Evolutionary conservation across 1,284 basidiomycete species (phyloP), one percentile per base, ranked within the genome.

Genomic region (Pyrrhoderma lamaoense): DNA sequence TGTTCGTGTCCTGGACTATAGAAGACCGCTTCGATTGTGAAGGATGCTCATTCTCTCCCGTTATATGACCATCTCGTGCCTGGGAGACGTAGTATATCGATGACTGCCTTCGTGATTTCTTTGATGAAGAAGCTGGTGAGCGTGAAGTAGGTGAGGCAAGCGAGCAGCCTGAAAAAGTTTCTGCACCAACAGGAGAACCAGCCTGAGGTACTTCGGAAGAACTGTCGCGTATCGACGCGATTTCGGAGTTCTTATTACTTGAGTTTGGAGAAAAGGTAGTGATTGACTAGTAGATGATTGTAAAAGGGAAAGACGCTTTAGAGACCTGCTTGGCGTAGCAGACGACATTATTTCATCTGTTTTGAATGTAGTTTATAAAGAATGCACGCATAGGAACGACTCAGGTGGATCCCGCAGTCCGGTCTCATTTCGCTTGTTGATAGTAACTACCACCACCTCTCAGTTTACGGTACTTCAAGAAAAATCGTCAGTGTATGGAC

Each of bases 11-110:
- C 18, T 46, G 42, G 18, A 39, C 13, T 8, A 34, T 8, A 13
- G 44, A 47, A 19, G 42, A 16, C 37, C 40, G 35, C 19, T 45
- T 25, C 18, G 35, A 46, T n/a, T 49, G 38, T 14, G 39, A 40
- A 62, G 57, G 63, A 60, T 27, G 38, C 16, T 22, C n/a, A 40
- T 7, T 18, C 5, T 40, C 38, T 22, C 38, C 18, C 61, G 62
- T 2, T 58, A 53, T 36, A 11, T 60, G 64, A 64, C 55, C 16
- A 13, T 50, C 48, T 35, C 52, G 47, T 18, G 70, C 66, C 52
- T 64, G 64, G 3, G 68, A 67, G 52, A 73, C 71, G 60, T 86
- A 86, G 3, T 77, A 74, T 49, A 86, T 85, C 0, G 82, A 81
- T 0, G 80, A 81, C 58, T 80, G 79, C 51, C 82, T 67, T 13